phyloP scores from a whole-genome alignment of 2,329 filamentous ascomycete species.

The Zymoseptoria ardabiliae region DNA sequence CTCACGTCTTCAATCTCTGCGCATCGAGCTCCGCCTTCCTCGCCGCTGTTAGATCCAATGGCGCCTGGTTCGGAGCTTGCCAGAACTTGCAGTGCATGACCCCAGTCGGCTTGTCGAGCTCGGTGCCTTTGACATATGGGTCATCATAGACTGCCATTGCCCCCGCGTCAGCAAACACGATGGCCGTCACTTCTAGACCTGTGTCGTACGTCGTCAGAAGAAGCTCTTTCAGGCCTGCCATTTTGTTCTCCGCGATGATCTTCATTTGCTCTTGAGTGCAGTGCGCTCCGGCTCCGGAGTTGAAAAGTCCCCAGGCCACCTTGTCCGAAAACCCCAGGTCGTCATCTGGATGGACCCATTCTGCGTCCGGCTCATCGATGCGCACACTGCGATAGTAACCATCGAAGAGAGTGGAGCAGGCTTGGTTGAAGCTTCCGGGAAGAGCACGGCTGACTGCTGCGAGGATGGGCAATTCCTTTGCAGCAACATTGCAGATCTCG shows the following conservation, averaged over 20 bases:
- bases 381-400: slow-evolving; percentile 37
- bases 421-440: slow-evolving; percentile 75
- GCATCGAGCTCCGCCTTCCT: slow-evolving; percentile 7
- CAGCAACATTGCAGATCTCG: slow-evolving; percentile 58
- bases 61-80: slow-evolving; percentile 33
- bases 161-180: slow-evolving; percentile 42
- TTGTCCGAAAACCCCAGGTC: slow-evolving; percentile 35
- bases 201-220: slow-evolving; percentile 39
- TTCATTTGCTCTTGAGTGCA: slow-evolving; percentile 30
- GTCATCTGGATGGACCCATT: slow-evolving; percentile 21
- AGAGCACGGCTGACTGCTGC: slow-evolving; percentile 46
- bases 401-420: slow-evolving; percentile 61
- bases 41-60: slow-evolving; percentile 16
- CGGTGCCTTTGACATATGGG: slow-evolving; percentile 32
- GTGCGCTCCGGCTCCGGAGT: slow-evolving; percentile 42
- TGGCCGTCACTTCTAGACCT: slow-evolving; percentile 53
- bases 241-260: slow-evolving; percentile 27
- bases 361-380: slow-evolving; percentile 14
- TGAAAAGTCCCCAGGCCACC: slow-evolving; percentile 45
- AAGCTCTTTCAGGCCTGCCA: slow-evolving; percentile 27
- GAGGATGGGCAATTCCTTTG: slow-evolving; percentile 58
- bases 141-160: slow-evolving; percentile 42
- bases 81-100: slow-evolving; percentile 47
- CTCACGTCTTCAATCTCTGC: slow-evolving; percentile 7
- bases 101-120: slow-evolving; percentile 44